Conservation (phyloP, 1,284 basidiomycete species). For the Boletus sp. region DNA sequence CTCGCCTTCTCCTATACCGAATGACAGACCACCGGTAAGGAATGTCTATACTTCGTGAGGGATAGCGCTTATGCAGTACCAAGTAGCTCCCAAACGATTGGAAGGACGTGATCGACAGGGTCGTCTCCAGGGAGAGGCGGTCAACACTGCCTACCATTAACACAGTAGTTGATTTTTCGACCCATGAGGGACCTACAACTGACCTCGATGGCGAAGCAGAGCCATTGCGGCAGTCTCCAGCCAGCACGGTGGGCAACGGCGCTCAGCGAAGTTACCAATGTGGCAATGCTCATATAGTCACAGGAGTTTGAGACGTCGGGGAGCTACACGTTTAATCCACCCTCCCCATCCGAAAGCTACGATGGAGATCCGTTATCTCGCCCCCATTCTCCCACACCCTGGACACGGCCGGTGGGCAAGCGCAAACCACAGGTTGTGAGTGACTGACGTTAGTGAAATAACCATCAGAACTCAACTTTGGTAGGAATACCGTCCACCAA, state of each 20-base stretch:
- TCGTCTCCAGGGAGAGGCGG: slow-evolving; percentile 32
- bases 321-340: slow-evolving; percentile 32
- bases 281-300: slow-evolving; percentile 31
- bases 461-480: slow-evolving; percentile 6
- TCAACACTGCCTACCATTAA: slow-evolving; percentile 36
- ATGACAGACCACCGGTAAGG: slow-evolving; percentile 46
- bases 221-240: slow-evolving; percentile 35
- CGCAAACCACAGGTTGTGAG: slow-evolving; percentile 37
- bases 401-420: slow-evolving; percentile 25
- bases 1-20: slow-evolving; percentile 22
- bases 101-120: slow-evolving; percentile 43
- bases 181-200: slow-evolving; percentile 29
- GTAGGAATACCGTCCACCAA: slow-evolving; percentile 53
- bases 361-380: slow-evolving; percentile 36
- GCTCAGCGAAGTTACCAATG: slow-evolving; percentile 28
- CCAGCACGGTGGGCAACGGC: slow-evolving; percentile 34
- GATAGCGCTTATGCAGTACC: slow-evolving; percentile 10
- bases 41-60: neutral
- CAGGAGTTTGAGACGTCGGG: slow-evolving; percentile 34
- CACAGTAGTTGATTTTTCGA: slow-evolving; percentile 35
- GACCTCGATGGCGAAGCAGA: slow-evolving; percentile 32
- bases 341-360: slow-evolving; percentile 35
- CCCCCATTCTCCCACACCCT: slow-evolving; percentile 34
- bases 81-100: slow-evolving; percentile 50
- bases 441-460: slow-evolving; percentile 3